Evolutionary conservation across 1,284 basidiomycete species (phyloP), one percentile per base, ranked within the genome.

Genomic region (Sporisorium iseilematis-ciliati): DNA sequence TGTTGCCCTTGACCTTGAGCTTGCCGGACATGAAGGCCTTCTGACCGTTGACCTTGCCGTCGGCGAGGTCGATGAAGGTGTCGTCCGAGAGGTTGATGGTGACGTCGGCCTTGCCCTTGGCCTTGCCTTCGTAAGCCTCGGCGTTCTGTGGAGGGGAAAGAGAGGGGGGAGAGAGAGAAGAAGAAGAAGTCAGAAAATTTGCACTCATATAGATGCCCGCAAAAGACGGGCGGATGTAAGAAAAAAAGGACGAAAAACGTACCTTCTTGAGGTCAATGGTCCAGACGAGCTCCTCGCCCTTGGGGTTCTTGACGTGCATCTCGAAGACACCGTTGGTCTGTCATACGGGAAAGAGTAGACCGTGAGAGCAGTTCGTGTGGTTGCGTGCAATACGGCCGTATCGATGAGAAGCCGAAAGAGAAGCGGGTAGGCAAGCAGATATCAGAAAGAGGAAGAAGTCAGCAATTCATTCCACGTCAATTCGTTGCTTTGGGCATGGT

Each of bases 261-360:
- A 86, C 86, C 87, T 94, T 92, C 90, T 99, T 99, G 84, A 97
- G 86, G 88, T 98, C 96, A 79, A 98, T 94, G n/a, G 94, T 95
- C 77, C 78, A 82, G 61, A 83, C 76, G 51, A 88, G 92, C 83
- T 92, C 91, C 86, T 93, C 89, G 78, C 92, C 92, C 38, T 88
- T 88, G 20, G 86, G 87, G 85, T 95, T 94, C 87, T 92, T 91
- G 80, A 97, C 90, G 74, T 91, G 90, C 71, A 97, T 88, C 87
- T 96, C 92, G 86, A 97, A 96, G 86, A 95, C 90, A 77, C 93
- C 93, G 85, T 94, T 95, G 69, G 92, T 93, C 94, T 96, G n/a
- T 43, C 29, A 18, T 26, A 4, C 46, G 46, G 18, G 31, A 26
- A n/a, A 16, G 35, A n/a, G 29, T 33, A 40, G 21, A n/a, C n/a